A percentile compares a stretch with the other conserved stretches of the same genome.
phyloP scores from a whole-genome alignment of 805 yeast species.

The Candida easanensis region DNA sequence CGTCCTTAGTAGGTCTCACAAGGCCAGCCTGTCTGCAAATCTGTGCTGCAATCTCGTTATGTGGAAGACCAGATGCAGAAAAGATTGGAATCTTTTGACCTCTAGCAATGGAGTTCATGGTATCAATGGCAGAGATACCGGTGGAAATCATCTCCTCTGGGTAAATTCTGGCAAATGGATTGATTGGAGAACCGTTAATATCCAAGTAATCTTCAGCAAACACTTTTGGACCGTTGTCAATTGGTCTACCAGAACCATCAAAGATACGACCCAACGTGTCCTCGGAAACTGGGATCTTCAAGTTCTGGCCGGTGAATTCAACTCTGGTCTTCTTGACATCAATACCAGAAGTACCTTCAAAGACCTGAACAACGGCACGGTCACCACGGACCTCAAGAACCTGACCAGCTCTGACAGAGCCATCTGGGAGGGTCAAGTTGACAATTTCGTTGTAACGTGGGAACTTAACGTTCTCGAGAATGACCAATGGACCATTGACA shows the following conservation, averaged over 20 bases:
- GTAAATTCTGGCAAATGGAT: conserved; percentile 96
- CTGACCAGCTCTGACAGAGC: conserved; percentile 92
- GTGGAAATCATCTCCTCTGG: conserved; percentile 99
- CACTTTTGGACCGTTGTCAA: conserved; percentile 96
- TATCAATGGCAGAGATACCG: conserved; percentile 97
- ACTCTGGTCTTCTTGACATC: conserved; percentile 97
- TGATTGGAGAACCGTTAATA: conserved; percentile 98
- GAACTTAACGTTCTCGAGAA: conserved; percentile 78
- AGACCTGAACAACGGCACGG: conserved; percentile 97
- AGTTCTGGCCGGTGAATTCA: conserved; percentile 93
- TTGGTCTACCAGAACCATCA: conserved; percentile 98
- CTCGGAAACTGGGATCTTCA: conserved; percentile 93
- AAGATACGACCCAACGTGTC: conserved; percentile 97
- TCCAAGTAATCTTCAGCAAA: conserved; percentile 98
- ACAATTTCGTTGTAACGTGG: conserved; percentile 96
- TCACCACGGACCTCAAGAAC: conserved; percentile 97
- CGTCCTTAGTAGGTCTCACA: conserved; percentile 99
- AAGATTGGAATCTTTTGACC: conserved; percentile 99
- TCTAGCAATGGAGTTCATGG: conserved; percentile 99
- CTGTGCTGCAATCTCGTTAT: conserved; percentile 99
- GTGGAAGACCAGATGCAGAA: conserved; percentile 99
- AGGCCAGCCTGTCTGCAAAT: conserved; percentile 99
- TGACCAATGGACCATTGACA: conserved; percentile 97
- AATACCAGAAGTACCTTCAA: conserved; percentile 98
- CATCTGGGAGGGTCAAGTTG: conserved; percentile 94